Evolutionary conservation across 441 rosid genomes (phyloP).

Genomic region (Melastoma candidum): DNA sequence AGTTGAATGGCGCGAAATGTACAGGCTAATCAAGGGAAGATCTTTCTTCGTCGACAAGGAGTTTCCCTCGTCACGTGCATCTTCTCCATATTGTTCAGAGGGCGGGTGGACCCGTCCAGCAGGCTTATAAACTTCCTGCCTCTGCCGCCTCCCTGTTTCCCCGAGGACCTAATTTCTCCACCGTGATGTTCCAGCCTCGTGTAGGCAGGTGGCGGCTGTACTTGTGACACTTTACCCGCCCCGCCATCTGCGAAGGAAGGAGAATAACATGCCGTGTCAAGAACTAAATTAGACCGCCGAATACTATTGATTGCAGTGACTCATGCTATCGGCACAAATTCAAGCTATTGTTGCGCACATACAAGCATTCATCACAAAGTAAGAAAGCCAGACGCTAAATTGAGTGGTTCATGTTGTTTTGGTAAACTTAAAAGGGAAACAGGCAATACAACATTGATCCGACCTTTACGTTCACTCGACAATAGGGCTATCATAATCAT

Average conservation of each 20-base stretch:
- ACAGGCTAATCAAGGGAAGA: slow-evolving; percentile 41
- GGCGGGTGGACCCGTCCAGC: slow-evolving; percentile 78
- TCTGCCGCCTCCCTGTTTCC: slow-evolving; percentile 77
- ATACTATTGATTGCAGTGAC: no score
- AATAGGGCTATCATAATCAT: no score
- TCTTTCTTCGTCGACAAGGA: slow-evolving; percentile 61
- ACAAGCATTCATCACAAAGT: no score
- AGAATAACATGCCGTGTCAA: background rate
- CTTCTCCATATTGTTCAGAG: slow-evolving; percentile 66
- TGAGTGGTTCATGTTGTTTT: no score
- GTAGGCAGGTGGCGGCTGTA: slow-evolving; percentile 65
- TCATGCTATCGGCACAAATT: no score
- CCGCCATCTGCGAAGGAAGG: slow-evolving; percentile 35
- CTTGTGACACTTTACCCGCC: slow-evolving; percentile 70
- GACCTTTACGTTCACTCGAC: no score
- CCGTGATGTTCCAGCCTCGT: slow-evolving; percentile 75
- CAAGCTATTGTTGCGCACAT: no score
- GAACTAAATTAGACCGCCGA: no score
- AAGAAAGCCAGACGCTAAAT: no score
- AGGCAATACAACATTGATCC: no score
- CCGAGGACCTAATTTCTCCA: slow-evolving; percentile 62
- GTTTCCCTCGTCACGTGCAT: slow-evolving; percentile 77
- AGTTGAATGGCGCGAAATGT: no score
- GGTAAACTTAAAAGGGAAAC: no score
- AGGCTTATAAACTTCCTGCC: slow-evolving; percentile 90